phyloP scores from a whole-genome alignment of 352 stramenopile genomes.

The Hyaloperonospora brassicae region DNA sequence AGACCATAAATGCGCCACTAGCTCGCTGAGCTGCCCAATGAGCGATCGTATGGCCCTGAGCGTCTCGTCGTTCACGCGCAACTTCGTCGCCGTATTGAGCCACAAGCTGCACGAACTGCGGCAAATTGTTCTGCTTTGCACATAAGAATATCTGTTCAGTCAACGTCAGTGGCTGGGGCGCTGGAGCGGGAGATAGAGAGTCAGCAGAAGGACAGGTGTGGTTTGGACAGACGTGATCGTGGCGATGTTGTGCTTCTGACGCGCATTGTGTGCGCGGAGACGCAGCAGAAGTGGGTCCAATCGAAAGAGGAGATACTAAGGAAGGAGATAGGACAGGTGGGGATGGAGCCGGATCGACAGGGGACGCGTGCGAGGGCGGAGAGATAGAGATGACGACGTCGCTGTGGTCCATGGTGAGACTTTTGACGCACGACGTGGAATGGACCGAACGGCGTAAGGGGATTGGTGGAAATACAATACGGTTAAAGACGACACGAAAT shows the following conservation, averaged over 20 bases:
- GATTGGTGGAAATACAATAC: too few species aligned
- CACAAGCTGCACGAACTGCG: constrained; percentile 44
- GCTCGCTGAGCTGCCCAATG: constrained; percentile 67
- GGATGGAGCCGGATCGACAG: not conserved
- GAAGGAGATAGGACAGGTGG: constrained; percentile 1
- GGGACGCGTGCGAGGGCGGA: constrained; percentile 10
- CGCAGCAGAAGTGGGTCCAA: not conserved
- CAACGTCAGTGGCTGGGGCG: constrained; percentile 27
- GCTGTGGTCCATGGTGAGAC: constrained; percentile 12
- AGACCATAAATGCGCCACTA: constrained; percentile 47
- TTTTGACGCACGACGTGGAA: too few species aligned
- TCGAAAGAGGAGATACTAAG: constrained; percentile 1
- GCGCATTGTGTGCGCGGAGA: constrained; percentile 4
- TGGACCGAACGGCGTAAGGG: too few species aligned
- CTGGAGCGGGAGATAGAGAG: constrained; percentile 1
- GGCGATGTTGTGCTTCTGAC: constrained; percentile 16
- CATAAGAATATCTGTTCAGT: constrained; percentile 60
- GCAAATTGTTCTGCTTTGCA: constrained; percentile 50
- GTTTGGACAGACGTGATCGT: constrained; percentile 9
- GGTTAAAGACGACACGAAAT: too few species aligned
- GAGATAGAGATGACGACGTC: constrained; percentile 24
- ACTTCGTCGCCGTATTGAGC: constrained; percentile 34
- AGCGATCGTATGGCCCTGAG: constrained; percentile 57
- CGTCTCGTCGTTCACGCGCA: constrained; percentile 32
- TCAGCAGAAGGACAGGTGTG: constrained; percentile 18